These are phyloP conservation scores for Epichloe sp. DNA, from an alignment of 2,329 filamentous ascomycete genomes.

Conservation along the genomic window DNA sequence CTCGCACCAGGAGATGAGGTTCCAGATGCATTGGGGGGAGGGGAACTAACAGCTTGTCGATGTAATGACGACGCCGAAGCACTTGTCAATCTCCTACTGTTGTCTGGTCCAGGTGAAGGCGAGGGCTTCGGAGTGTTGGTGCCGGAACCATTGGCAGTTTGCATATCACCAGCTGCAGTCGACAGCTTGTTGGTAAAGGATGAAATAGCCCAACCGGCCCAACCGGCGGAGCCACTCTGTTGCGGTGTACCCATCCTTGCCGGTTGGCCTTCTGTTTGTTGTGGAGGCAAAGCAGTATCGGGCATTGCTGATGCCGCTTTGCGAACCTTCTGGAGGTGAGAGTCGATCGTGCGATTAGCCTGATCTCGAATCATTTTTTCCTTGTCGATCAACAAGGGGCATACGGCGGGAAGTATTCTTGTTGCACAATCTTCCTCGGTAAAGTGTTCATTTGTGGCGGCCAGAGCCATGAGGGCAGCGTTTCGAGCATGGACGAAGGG, in stretches of 20 bases:
- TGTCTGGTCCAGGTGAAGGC: slow-evolving; percentile 26
- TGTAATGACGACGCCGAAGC: slow-evolving; percentile 47
- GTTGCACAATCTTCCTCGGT: slow-evolving; percentile 78
- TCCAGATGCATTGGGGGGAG: slow-evolving; percentile 32
- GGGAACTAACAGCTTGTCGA: slow-evolving; percentile 44
- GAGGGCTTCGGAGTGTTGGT: slow-evolving; percentile 27
- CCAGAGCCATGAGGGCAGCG: slow-evolving; percentile 73
- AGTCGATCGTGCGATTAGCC: slow-evolving; percentile 75
- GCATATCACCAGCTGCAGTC: slow-evolving; percentile 74
- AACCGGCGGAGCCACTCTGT: slow-evolving; percentile 39
- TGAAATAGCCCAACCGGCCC: slow-evolving; percentile 97
- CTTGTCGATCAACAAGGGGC: slow-evolving; percentile 79
- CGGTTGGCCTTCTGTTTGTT: slow-evolving; percentile 37
- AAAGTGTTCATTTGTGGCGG: slow-evolving; percentile 76
- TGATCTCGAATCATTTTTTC: slow-evolving; percentile 91
- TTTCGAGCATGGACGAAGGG: slow-evolving; percentile 92
- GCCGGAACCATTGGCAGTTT: slow-evolving; percentile 37
- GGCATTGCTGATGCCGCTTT: slow-evolving; percentile 69
- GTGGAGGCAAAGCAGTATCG: slow-evolving; percentile 62
- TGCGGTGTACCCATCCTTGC: slow-evolving; percentile 74
- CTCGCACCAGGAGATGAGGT: slow-evolving; percentile 33
- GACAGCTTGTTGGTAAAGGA: slow-evolving; percentile 94
- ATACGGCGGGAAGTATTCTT: slow-evolving; percentile 73
- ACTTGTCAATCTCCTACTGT: slow-evolving; percentile 23
- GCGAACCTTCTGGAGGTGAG: slow-evolving; percentile 70